These are phyloP conservation scores for Bruguiera hainesii DNA, from an alignment of 441 rosid genomes.

Conservation along the genomic window DNA sequence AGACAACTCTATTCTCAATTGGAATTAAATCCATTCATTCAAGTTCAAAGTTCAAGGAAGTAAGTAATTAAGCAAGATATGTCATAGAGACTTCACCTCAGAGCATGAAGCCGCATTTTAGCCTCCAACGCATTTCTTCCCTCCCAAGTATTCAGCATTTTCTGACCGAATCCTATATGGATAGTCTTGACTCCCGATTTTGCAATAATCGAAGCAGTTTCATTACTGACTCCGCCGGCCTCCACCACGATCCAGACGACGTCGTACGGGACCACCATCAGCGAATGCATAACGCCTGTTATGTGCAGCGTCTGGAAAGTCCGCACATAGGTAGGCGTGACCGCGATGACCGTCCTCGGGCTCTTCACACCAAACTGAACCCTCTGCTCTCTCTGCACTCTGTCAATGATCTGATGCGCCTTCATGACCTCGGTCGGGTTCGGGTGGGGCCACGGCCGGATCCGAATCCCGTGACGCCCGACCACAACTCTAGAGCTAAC, in stretches of 20 bases:
- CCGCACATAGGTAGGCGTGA: constrained; percentile 91
- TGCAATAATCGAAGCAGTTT: constrained; percentile 60
- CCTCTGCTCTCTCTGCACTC: constrained; percentile 91
- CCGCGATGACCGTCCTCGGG: constrained; percentile 61
- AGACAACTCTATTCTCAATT: background rate
- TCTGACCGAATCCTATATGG: constrained; percentile 60
- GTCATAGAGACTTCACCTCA: constrained; percentile 41
- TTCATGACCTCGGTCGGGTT: constrained; percentile 85
- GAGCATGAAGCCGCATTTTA: constrained; percentile 76
- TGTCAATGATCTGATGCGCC: constrained; percentile 84
- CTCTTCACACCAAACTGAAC: constrained; percentile 63
- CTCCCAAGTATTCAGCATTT: constrained; percentile 79
- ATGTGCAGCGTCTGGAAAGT: constrained; percentile 91
- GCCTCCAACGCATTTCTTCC: constrained; percentile 70
- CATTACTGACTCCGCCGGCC: constrained; percentile 84
- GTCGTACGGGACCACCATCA: constrained; percentile 86
- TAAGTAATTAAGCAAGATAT: constrained; percentile 4
- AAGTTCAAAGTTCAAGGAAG: background rate
- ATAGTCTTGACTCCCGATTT: constrained; percentile 61
- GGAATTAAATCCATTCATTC: background rate
- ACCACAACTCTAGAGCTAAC: constrained; percentile 70
- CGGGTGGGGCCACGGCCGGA: constrained; percentile 99
- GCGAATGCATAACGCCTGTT: constrained; percentile 89
- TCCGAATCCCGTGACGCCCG: constrained; percentile 99
- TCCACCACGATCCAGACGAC: constrained; percentile 95